Evolutionary conservation across 805 yeast species (phyloP), one percentile per base, ranked within the genome.

Genomic region (Ogataea saltuana): DNA sequence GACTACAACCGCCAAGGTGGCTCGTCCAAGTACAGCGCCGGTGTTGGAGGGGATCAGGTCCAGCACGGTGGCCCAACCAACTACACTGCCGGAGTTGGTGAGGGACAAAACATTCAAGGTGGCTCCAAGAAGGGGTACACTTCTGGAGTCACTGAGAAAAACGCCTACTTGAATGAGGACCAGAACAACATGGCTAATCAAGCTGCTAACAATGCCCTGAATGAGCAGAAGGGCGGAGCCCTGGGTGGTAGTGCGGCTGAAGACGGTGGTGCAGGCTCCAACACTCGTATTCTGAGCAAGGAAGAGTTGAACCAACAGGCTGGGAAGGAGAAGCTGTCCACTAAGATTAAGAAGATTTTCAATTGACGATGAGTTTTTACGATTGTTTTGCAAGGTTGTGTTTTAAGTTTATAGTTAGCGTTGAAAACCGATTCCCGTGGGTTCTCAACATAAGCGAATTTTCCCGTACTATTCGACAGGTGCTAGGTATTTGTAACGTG

Each of bases 171-270:
- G 33, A 40, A 46, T 17, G 32, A 41, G 6, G 45, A 46, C 36
- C 51, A 54, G 35, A 54, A 54, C 25, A 22, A 46, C 11, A 38
- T 46, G 40, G 58, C 58, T 20, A 48, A 29, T 22, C 46, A 36
- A 22, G 55, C 59, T 16, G 58, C 59, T 10, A 28, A 41, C 16
- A 39, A 45, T 11, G 53, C 53, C 3, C 19, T 45, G 19, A 42
- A 50, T 23, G 51, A 47, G 18, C 40, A 33, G 19, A 42, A 46
- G 6, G 25, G 19, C 15, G 20, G 29, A 19, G 37, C 10, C 18
- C 7, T 8, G n/a, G 40, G 40, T 17, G 21, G 9, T 22, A 6
- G 43, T 27, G 23, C 34, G 15, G 43, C 33, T 12, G 30, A 23
- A 13, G 31, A 21, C 6, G 33, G 13, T 11, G 39, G 27, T 10